Conservation (phyloP, 2,329 filamentous ascomycete genomes). For the Canariomyces notabilis region DNA sequence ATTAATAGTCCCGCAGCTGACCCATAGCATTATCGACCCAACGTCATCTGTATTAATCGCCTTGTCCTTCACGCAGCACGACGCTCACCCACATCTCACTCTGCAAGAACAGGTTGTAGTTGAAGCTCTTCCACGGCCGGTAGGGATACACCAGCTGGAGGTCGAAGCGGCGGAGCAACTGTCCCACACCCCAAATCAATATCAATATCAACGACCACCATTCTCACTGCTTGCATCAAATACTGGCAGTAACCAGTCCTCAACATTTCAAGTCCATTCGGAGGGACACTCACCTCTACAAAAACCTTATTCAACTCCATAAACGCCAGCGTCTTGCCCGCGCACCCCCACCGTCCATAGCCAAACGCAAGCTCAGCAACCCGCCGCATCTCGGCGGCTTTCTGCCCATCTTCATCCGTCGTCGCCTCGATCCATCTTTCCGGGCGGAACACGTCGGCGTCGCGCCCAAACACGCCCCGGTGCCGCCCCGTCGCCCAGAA, state of each 20-base stretch:
- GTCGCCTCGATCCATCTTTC: slow-evolving; percentile 41
- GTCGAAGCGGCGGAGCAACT: slow-evolving; percentile 28
- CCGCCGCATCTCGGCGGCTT: slow-evolving; percentile 20
- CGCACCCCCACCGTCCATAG: slow-evolving; percentile 35
- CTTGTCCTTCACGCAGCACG: slow-evolving; percentile 13
- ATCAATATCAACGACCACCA: too few species aligned
- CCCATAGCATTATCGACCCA: too few species aligned
- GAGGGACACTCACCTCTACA: slow-evolving; percentile 34
- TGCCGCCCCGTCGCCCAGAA: slow-evolving; percentile 17
- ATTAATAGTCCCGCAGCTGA: too few species aligned
- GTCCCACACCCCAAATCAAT: too few species aligned
- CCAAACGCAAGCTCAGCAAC: slow-evolving; percentile 36
- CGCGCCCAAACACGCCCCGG: slow-evolving; percentile 30
- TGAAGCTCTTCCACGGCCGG: slow-evolving; percentile 24
- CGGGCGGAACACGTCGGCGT: slow-evolving; percentile 40
- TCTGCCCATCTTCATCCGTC: slow-evolving; percentile 16
- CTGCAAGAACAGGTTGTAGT: slow-evolving; percentile 28
- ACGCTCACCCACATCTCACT: slow-evolving; percentile 29
- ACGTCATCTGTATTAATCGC: too few species aligned
- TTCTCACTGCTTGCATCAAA: too few species aligned
- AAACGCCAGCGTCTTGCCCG: slow-evolving; percentile 39
- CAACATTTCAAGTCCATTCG: too few species aligned
- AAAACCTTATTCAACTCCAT: slow-evolving; percentile 41
- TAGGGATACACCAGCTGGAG: slow-evolving; percentile 29
- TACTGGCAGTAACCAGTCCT: too few species aligned